Evolutionary conservation across 441 rosid species (phyloP).

Genomic region (Metrosideros polymorpha): DNA sequence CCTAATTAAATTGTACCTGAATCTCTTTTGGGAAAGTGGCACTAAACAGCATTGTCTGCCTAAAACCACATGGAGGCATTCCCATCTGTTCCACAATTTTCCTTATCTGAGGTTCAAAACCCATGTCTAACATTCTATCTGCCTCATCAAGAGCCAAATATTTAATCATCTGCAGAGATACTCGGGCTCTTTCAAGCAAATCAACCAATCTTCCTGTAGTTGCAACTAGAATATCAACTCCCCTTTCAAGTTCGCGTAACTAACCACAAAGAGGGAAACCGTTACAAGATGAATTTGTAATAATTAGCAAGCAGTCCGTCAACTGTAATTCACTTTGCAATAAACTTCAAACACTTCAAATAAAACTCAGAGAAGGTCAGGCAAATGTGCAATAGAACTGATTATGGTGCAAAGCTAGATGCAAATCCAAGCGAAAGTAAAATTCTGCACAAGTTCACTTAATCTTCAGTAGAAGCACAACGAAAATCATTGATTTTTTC

Average conservation of each 20-base stretch:
- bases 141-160: conserved; percentile 63
- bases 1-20: conserved; percentile 25
- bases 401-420: neutral
- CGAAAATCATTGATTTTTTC: neutral
- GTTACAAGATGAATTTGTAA: neutral
- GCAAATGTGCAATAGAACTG: neutral
- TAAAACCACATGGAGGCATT: conserved; percentile 51
- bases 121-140: conserved; percentile 72
- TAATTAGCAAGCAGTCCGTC: neutral
- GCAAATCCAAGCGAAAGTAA: neutral
- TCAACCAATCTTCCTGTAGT: conserved; percentile 60
- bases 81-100: conserved; percentile 56
- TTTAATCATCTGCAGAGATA: conserved; percentile 42
- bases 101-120: conserved; percentile 63
- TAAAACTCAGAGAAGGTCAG: neutral
- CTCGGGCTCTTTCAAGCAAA: conserved; percentile 55
- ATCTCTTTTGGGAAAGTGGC: conserved; percentile 62
- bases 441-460: neutral
- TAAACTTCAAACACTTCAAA: neutral
- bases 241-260: conserved; percentile 60
- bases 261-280: conserved; percentile 3
- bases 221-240: conserved; percentile 59
- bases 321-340: neutral
- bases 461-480: neutral
- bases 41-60: conserved; percentile 60